A percentile compares a stretch with the other conserved stretches of the same genome.
phyloP scores from a whole-genome alignment of 2,329 filamentous ascomycete genomes.

The Chrysoporthe austroafricana region DNA sequence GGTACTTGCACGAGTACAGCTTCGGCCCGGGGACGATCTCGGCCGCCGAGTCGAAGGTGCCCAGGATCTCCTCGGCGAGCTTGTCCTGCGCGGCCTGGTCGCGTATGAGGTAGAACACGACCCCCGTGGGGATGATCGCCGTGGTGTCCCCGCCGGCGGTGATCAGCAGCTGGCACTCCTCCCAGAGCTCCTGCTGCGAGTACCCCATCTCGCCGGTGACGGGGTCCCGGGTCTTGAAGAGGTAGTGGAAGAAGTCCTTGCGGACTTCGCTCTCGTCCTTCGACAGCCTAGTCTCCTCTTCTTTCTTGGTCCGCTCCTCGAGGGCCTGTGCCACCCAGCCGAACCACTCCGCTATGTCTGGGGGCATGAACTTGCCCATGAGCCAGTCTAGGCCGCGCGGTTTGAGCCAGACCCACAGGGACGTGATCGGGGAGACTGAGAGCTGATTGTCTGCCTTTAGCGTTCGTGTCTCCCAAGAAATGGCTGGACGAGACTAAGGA shows the following conservation, averaged over 20 bases:
- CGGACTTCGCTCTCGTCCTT: constrained; percentile 17
- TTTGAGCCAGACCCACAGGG: constrained; percentile 35
- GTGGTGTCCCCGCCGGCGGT: constrained; percentile 27
- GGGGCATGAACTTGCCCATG: constrained; percentile 29
- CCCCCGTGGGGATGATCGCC: constrained; percentile 11
- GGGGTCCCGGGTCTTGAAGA: constrained; percentile 32
- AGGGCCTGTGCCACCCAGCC: constrained; percentile 32
- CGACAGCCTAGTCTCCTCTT: constrained; percentile 16
- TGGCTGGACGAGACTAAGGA: no score
- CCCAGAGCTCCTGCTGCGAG: constrained; percentile 31
- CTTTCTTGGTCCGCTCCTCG: constrained; percentile 26
- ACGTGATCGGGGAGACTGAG: constrained; percentile 26
- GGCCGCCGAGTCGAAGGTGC: not conserved
- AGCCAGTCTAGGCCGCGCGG: constrained; percentile 32
- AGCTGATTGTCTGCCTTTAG: not conserved
- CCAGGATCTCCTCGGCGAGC: constrained; percentile 16
- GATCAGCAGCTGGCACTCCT: constrained; percentile 32
- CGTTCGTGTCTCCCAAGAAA: not conserved
- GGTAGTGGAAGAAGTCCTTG: constrained; percentile 35
- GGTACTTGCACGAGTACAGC: constrained; percentile 30
- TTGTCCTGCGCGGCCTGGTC: constrained; percentile 10
- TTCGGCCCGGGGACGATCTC: constrained; percentile 10
- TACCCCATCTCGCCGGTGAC: constrained; percentile 34
- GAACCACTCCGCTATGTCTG: constrained; percentile 31
- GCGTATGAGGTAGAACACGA: constrained; percentile 23